Conservation (phyloP, 805 yeast genomes). For the Saccharomyces paradoxus region DNA sequence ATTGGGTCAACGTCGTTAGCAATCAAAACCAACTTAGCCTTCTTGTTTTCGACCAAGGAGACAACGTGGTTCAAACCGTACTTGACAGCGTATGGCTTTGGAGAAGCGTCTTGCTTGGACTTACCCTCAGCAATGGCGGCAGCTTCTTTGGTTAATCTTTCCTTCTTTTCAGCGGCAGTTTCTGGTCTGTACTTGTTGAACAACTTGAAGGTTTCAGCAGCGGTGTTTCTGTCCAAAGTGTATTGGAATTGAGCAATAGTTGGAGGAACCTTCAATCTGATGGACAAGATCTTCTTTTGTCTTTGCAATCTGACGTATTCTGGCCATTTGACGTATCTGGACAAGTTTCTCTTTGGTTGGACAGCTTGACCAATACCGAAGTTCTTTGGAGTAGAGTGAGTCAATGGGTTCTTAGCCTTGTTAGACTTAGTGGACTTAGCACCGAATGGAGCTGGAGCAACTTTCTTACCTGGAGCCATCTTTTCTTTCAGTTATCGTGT, state of each 20-base stretch:
- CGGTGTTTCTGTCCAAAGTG: constrained; percentile 97
- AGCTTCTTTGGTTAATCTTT: constrained; percentile 97
- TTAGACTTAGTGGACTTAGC: constrained; percentile 51
- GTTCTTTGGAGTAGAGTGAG: constrained; percentile 84
- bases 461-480: constrained; percentile 64
- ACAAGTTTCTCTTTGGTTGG: constrained; percentile 92
- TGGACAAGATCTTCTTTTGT: constrained; percentile 90
- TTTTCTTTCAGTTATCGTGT: constrained; percentile 3
- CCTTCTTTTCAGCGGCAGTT: constrained; percentile 95
- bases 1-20: constrained; percentile 99
- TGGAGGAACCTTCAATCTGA: constrained; percentile 99
- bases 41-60: constrained; percentile 94
- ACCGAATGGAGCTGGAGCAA: constrained; percentile 98
- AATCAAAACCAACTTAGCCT: constrained; percentile 92
- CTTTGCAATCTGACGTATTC: constrained; percentile 96
- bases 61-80: constrained; percentile 99
- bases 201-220: constrained; percentile 92
- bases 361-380: constrained; percentile 94
- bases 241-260: constrained; percentile 94
- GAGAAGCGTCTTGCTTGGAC: constrained; percentile 91
- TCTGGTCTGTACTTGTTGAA: constrained; percentile 99
- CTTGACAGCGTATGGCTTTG: constrained; percentile 94
- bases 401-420: constrained; percentile 70
- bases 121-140: constrained; percentile 98
- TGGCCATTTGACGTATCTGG: constrained; percentile 99